Percentiles rank a stretch among this genome's conserved stretches.
Conservation (phyloP, 768 basidiomycete species). For the Lactarius hatsudake region DNA sequence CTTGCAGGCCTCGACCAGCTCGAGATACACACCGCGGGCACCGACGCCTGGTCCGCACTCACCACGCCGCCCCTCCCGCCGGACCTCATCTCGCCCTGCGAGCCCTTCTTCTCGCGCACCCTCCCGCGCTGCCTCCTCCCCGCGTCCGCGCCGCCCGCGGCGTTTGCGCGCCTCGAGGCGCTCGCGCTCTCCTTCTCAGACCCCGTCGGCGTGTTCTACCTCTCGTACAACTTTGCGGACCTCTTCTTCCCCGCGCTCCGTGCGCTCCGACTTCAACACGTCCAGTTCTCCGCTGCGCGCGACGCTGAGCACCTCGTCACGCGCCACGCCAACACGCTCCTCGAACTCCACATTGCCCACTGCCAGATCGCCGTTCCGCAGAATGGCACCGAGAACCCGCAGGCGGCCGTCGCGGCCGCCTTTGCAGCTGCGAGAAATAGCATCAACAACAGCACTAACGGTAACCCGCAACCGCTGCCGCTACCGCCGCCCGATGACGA, state of each 20-base stretch:
- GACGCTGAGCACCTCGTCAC: slow-evolving; percentile 18
- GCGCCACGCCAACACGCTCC: slow-evolving; percentile 9
- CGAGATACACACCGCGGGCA: slow-evolving; percentile 5
- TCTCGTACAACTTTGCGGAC: slow-evolving; percentile 7
- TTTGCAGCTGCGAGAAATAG: not conserved
- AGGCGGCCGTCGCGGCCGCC: not conserved
- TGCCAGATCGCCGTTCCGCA: slow-evolving; percentile 15
- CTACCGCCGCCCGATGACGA: not conserved
- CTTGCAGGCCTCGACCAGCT: not conserved
- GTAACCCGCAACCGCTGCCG: too few species aligned
- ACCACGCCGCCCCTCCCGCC: not conserved
- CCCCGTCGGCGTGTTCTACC: slow-evolving; percentile 5
- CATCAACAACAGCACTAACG: not conserved
- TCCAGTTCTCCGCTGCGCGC: slow-evolving; percentile 16
- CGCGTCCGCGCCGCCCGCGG: not conserved
- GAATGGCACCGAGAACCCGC: not conserved
- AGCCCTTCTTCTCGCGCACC: slow-evolving; percentile 15
- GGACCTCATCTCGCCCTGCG: slow-evolving; percentile 12
- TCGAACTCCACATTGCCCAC: slow-evolving; percentile 17
- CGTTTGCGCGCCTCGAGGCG: slow-evolving; percentile 8
- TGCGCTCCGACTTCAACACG: slow-evolving; percentile 16
- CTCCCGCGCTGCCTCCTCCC: slow-evolving; percentile 1
- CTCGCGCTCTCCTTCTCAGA: slow-evolving; percentile 21
- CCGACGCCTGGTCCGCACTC: slow-evolving; percentile 11
- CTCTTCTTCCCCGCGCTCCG: slow-evolving; percentile 17